These are phyloP conservation scores for Zasmidium angulare DNA, from an alignment of 2,329 filamentous ascomycete genomes.

Conservation along the genomic window DNA sequence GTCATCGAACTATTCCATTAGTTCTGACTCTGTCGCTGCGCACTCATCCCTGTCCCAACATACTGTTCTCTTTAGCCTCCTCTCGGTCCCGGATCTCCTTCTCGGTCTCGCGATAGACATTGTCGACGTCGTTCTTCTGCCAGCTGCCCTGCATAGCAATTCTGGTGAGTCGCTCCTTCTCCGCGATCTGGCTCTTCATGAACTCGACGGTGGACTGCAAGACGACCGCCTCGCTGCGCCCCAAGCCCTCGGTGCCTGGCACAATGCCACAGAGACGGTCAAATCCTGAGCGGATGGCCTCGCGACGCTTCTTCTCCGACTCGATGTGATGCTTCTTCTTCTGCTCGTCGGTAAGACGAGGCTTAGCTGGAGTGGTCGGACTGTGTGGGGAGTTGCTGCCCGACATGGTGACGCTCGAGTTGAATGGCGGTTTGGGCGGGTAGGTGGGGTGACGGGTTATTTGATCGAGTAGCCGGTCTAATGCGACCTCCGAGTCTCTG, in stretches of 20 bases:
- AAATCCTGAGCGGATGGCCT: conserved; percentile 79
- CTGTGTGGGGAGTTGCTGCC: conserved; percentile 3
- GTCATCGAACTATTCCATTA: not conserved
- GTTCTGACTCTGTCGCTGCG: not conserved
- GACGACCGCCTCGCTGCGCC: conserved; percentile 82
- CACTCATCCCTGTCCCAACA: not conserved
- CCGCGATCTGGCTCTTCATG: conserved; percentile 43
- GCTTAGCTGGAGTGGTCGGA: conserved; percentile 42
- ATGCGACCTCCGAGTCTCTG: not conserved
- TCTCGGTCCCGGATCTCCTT: conserved; percentile 7
- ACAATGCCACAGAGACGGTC: conserved; percentile 78
- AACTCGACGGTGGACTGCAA: conserved; percentile 56
- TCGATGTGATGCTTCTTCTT: conserved; percentile 75
- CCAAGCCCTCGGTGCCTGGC: conserved; percentile 78
- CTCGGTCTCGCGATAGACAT: conserved; percentile 15
- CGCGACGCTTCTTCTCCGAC: conserved; percentile 65
- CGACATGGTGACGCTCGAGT: conserved; percentile 1
- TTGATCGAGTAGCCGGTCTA: not conserved
- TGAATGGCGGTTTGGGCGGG: not conserved
- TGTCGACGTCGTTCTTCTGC: conserved; percentile 1
- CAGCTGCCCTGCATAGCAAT: conserved; percentile 30
- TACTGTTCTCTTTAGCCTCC: not conserved
- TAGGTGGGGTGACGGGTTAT: not conserved
- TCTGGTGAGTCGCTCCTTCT: conserved; percentile 38
- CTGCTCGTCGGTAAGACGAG: conserved; percentile 66